Base-by-base conservation (phyloP, 2,329 filamentous ascomycete genomes). In the Tolypocladium tropicale region DNA sequence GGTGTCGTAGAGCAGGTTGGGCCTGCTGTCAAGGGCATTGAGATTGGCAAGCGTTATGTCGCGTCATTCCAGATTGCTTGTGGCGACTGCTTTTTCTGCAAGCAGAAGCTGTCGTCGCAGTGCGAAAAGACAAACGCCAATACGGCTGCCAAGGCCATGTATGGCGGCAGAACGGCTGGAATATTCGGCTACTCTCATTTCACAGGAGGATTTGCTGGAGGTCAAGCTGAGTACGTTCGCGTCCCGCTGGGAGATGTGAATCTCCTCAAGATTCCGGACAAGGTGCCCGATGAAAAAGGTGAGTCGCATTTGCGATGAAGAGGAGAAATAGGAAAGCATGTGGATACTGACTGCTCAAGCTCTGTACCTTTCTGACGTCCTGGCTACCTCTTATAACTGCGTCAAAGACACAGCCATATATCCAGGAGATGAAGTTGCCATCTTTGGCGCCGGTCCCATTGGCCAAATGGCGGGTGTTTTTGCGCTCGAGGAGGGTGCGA, bases 401-500 rank as follows among this genome's bases (percentile, higher is more conserved):
- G 89, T 95, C 39, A 85, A 91, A 46, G 90, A 95, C 65, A 95
- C 90, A 0, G 86, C 83, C 1, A 86, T 95, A n/a, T 85, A 89
- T 59, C 77, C 86, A 36, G 83, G 81, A 14, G 90, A 95, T 63
- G 76, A 84, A 2, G 90, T 95, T 1, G 90, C 89, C 36, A 84
- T 95, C 58, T 95, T 89, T 59, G 90, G 90, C n/a, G 89, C 86
- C 0, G 90, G 90, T 0, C 91, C 90, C 0, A 89, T 95, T 53
- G 90, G 91, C 0, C 89, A 95, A 65, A 94, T 95, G 87, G 82
- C 79, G 2, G 88, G 85, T 1, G 76, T 89, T 54, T 95, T 93
- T 73, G 83, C 85, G 0, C 76, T 89, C 56, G 72, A 82, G n/a
- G 83, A 90, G 55, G 89, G 89, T 10, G 90, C 90, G 0, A 79